Evolutionary conservation across 371 early-diverging fungal species (phyloP), one percentile per base, ranked within the genome.

Genomic region (Furculomyces boomerangus): DNA sequence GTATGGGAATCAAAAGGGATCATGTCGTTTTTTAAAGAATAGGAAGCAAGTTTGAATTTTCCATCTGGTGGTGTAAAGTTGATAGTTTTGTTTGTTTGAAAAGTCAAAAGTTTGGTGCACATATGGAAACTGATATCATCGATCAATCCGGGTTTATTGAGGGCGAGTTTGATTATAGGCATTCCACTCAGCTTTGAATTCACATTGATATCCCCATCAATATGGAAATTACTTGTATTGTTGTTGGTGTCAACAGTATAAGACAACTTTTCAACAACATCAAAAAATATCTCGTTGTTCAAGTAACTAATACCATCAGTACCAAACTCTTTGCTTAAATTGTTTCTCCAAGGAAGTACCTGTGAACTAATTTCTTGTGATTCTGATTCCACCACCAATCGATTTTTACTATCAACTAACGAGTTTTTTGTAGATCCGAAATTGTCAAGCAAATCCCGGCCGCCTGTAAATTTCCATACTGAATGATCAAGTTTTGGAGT

Each of bases 21-120:
- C n/a, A n/a, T n/a, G 3, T 49, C 30, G 7, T 28, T 10, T 16
- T 49, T 49, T 3, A 49, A 20, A 26, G 32, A 31, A 26, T 49
- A 49, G 49, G 10, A 20, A 13, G 88, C 84, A 37, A 91, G 74
- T 54, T 81, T 86, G 65, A 90, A 91, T 32, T 76, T 76, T 3
- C 92, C 93, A 67, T 94, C 93, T 7, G 95, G 95, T 18, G 95
- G 95, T 2, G 92, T 79, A 75, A 92, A 94, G 1, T 85, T 87
- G 20, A 94, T 66, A 1, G 78, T 69, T 27, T 80, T 75, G 50
- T 90, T 88, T 32, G 74, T 71, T 51, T 87, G 84, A 78, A 83
- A 93, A 53, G 84, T 83, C 43, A 75, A 72, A 61, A 70, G 75
- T 58, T 81, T 74, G 3, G 92, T 91, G 62, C 89, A 90, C 0